Evolutionary conservation across 2,329 filamentous ascomycete genomes (phyloP).

Genomic region (Sclerotinia sclerotiorum): DNA sequence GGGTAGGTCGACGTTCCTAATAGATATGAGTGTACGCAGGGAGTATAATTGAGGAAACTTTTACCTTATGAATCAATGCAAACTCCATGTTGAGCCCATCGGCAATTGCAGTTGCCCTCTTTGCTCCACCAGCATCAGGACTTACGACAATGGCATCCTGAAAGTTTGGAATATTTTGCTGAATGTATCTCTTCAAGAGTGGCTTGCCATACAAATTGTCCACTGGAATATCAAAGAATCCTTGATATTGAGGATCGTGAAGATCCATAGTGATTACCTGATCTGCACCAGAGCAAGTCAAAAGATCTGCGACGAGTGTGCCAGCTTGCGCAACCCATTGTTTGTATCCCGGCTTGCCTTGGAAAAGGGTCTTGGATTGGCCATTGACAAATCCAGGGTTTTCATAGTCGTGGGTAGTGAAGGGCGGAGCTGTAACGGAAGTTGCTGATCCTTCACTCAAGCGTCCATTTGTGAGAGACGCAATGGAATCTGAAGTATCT

Average conservation of each 20-base stretch:
- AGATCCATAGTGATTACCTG: conserved; percentile 98
- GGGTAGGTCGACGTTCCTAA: conserved; percentile 84
- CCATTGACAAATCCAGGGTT: conserved; percentile 53
- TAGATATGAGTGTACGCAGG: conserved; percentile 40
- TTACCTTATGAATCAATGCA: conserved; percentile 95
- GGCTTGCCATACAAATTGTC: conserved; percentile 93
- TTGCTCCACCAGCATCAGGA: conserved; percentile 93
- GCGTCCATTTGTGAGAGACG: conserved; percentile 37
- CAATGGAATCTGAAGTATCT: conserved; percentile 45
- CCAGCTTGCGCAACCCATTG: conserved; percentile 98
- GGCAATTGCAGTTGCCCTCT: conserved; percentile 91
- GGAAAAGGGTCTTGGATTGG: conserved; percentile 59
- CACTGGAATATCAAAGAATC: conserved; percentile 97
- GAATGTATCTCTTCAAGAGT: conserved; percentile 68
- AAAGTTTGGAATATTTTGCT: conserved; percentile 76
- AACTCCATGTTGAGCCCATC: conserved; percentile 93
- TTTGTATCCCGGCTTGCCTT: conserved; percentile 90
- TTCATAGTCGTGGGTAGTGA: conserved; percentile 65
- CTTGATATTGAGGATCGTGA: conserved; percentile 94
- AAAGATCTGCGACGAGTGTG: conserved; percentile 87
- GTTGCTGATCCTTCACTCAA: conserved; percentile 32
- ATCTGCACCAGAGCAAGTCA: conserved; percentile 93
- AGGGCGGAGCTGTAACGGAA: conserved; percentile 39
- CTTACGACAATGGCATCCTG: conserved; percentile 89
- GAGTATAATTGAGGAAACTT: conserved; percentile 39